Percentiles rank a stretch among this genome's conserved stretches.
Conservation (phyloP, 1,139 yeast species). For the Scheffersomyces cryptocercus region DNA sequence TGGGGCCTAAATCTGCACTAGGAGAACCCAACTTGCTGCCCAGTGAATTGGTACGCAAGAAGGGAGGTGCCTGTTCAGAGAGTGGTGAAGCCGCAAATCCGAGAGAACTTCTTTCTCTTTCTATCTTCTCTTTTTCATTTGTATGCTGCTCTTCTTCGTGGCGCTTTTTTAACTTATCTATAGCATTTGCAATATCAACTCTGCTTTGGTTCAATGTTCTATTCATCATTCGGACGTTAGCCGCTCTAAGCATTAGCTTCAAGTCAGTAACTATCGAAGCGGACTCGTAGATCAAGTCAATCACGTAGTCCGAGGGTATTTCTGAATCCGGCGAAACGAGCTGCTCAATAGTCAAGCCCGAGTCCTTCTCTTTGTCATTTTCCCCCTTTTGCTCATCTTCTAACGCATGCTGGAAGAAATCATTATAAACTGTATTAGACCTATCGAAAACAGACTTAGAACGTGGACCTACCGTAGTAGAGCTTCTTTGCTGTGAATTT, state of each 20-base stretch:
- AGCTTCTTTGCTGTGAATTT: slow-evolving; percentile 23
- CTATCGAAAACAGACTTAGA: slow-evolving; percentile 41
- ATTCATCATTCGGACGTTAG: slow-evolving; percentile 62
- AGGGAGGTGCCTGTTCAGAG: too few species aligned
- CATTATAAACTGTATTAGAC: slow-evolving; percentile 7
- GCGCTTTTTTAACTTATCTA: slow-evolving; percentile 18
- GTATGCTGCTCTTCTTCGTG: slow-evolving; percentile 8
- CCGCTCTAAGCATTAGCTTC: slow-evolving; percentile 61
- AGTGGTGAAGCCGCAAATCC: too few species aligned
- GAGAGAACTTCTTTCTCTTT: neutral
- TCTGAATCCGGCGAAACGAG: slow-evolving; percentile 54
- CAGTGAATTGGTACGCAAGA: neutral
- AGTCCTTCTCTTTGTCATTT: slow-evolving; percentile 15
- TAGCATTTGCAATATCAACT: slow-evolving; percentile 24
- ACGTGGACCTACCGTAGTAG: slow-evolving; percentile 30
- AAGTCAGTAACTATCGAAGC: slow-evolving; percentile 63
- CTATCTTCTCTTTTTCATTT: neutral
- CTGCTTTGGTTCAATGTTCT: slow-evolving; percentile 39
- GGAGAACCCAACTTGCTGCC: neutral
- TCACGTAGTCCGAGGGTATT: slow-evolving; percentile 53
- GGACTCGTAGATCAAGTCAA: slow-evolving; percentile 60
- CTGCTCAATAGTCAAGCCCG: slow-evolving; percentile 47
- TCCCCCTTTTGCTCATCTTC: slow-evolving; percentile 11
- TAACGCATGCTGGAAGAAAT: slow-evolving; percentile 6
- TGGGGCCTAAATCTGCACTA: neutral